Evolutionary conservation across 441 rosid species (phyloP).

Genomic region (Mallotus repandus): DNA sequence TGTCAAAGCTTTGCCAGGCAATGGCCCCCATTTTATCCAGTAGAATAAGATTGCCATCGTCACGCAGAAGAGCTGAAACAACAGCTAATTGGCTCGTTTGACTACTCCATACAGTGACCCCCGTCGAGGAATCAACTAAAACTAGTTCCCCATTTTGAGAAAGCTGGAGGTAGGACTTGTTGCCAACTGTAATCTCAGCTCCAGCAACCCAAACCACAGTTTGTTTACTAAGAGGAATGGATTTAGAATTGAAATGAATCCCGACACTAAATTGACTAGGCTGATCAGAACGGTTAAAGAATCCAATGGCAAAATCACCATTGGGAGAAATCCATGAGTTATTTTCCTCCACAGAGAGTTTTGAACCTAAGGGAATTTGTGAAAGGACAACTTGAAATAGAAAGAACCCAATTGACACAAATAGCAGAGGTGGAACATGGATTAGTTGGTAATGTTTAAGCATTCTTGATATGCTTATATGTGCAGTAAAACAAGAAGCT

Average conservation of each 20-base stretch:
- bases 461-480: constrained; percentile 41
- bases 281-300: constrained; percentile 47
- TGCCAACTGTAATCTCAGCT: constrained; percentile 51
- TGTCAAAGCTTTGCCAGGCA: constrained; percentile 78
- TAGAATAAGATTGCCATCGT: constrained; percentile 70
- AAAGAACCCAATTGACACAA: constrained; percentile 40
- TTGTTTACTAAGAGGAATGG: constrained; percentile 47
- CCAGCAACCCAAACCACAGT: constrained; percentile 82
- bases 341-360: constrained; percentile 49
- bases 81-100: constrained; percentile 51
- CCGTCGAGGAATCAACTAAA: constrained; percentile 51
- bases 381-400: constrained; percentile 40
- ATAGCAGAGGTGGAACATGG: constrained; percentile 29
- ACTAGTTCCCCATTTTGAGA: constrained; percentile 56
- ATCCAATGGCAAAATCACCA: constrained; percentile 67
- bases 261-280: constrained; percentile 67
- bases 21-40: constrained; percentile 37
- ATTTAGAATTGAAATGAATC: constrained; percentile 58
- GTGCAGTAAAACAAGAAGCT: constrained; percentile 19
- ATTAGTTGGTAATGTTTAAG: constrained; percentile 24
- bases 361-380: constrained; percentile 62
- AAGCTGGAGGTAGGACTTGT: constrained; percentile 64
- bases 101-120: constrained; percentile 55
- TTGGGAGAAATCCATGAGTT: constrained; percentile 62
- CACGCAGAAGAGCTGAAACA: constrained; percentile 53